Evolutionary conservation across 495 filamentous ascomycete species (phyloP).

Genomic region (Margaritispora aquatica): DNA sequence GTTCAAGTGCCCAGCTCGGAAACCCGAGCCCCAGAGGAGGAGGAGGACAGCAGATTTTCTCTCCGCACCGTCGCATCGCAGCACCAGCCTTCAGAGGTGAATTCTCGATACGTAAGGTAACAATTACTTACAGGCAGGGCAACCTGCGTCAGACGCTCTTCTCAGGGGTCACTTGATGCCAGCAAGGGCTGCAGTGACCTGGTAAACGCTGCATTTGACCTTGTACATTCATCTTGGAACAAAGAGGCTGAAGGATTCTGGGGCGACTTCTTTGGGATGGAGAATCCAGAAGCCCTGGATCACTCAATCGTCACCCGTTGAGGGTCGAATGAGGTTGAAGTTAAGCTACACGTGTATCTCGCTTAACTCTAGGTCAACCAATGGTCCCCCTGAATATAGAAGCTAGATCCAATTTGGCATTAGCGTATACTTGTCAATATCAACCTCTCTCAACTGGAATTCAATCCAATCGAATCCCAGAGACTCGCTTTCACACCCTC

Average conservation of each 20-base stretch:
- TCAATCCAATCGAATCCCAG: too few relatives aligned
- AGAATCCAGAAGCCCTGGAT: neutral
- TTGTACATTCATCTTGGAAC: neutral
- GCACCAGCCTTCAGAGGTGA: too few relatives aligned
- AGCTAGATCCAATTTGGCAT: neutral
- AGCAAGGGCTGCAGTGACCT: neutral
- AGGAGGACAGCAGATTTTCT: too few relatives aligned
- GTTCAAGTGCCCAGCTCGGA: too few relatives aligned
- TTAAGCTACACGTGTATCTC: neutral
- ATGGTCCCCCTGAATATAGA: neutral
- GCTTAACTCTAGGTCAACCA: neutral
- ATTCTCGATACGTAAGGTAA: too few relatives aligned
- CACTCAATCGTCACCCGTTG: neutral
- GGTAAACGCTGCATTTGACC: neutral
- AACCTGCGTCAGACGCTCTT: neutral
- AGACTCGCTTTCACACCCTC: too few relatives aligned
- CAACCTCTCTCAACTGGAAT: neutral
- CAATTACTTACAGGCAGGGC: neutral
- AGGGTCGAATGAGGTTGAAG: neutral
- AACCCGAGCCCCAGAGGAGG: too few relatives aligned
- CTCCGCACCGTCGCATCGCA: too few relatives aligned
- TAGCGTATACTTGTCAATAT: neutral
- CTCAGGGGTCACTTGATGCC: neutral
- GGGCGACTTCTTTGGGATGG: too few relatives aligned
- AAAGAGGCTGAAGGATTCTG: neutral